These are phyloP conservation scores for Brassica nigra DNA, from an alignment of 345 rosid genomes.

Conservation along the genomic window DNA sequence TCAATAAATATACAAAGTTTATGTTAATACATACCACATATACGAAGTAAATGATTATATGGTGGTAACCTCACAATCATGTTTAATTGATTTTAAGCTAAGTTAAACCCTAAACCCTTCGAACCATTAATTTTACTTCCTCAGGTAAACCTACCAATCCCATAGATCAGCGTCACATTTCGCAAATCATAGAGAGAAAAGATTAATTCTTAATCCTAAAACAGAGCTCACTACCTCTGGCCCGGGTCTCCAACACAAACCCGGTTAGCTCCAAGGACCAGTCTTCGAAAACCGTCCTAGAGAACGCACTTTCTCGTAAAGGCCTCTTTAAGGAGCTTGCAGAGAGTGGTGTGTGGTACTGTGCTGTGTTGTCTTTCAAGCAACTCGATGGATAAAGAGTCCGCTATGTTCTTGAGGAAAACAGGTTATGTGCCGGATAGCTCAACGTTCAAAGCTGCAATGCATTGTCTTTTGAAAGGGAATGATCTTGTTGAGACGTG, in stretches of 20 bases:
- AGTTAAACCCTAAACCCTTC: too few relatives aligned
- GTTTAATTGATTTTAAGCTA: too few relatives aligned
- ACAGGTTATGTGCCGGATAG: background rate
- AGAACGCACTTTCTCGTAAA: background rate
- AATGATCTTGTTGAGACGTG: too few relatives aligned
- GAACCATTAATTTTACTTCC: background rate
- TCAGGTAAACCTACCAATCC: conserved; percentile 23
- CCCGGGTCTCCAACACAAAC: background rate
- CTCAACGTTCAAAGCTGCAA: conserved; percentile 58
- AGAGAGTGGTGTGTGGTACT: too few relatives aligned
- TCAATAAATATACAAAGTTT: too few relatives aligned
- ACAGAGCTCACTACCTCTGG: conserved; percentile 49
- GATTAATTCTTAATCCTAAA: conserved; percentile 75
- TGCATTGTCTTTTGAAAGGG: conserved; percentile 43
- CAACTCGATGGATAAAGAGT: too few relatives aligned
- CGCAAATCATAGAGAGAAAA: conserved; percentile 59
- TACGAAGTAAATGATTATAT: too few relatives aligned
- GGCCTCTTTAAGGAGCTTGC: background rate
- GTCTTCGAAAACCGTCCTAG: background rate
- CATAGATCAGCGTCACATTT: conserved; percentile 54
- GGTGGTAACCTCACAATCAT: too few relatives aligned
- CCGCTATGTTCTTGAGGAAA: too few relatives aligned
- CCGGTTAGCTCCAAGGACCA: background rate
- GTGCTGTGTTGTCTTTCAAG: too few relatives aligned
- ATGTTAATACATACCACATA: too few relatives aligned